Evolutionary conservation across 441 rosid genomes (phyloP).

Genomic region (Jatropha multifida): DNA sequence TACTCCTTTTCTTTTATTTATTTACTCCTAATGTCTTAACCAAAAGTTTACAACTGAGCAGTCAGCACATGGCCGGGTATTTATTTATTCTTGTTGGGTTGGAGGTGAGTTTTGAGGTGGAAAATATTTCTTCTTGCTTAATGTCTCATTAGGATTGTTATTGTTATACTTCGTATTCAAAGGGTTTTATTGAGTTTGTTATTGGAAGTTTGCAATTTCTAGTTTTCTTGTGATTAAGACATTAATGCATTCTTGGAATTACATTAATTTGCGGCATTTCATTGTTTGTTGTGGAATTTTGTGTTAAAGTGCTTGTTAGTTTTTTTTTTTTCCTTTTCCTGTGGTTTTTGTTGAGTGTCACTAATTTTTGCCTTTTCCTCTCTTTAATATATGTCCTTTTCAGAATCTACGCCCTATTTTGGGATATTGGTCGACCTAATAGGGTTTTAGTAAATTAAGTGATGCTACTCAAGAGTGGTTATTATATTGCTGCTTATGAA

Average conservation of each 20-base stretch:
- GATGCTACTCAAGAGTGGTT: neutral
- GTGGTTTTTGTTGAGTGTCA: neutral
- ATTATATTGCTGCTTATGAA: neutral
- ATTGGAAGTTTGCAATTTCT: neutral
- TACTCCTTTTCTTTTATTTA: neutral
- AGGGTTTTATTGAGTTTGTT: neutral
- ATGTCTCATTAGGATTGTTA: neutral
- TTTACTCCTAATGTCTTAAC: neutral
- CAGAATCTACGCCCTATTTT: conserved; percentile 4
- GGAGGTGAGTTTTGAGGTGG: neutral
- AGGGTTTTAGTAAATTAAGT: neutral
- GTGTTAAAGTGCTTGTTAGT: conserved; percentile 10
- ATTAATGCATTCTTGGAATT: neutral
- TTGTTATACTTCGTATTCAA: neutral
- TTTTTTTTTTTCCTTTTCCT: neutral
- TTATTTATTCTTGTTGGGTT: neutral
- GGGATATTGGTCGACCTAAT: neutral
- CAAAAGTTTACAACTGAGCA: no score
- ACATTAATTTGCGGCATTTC: conserved; percentile 20
- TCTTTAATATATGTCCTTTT: neutral
- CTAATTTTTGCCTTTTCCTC: neutral
- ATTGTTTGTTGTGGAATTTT: conserved; percentile 12
- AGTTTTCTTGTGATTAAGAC: neutral
- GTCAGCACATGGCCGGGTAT: no score
- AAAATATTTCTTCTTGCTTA: neutral